A percentile compares a stretch with the other conserved stretches of the same genome.
Evolutionary conservation across 108 stramenopile species (phyloP).

Genomic region (Cyclotella kingstonii): DNA sequence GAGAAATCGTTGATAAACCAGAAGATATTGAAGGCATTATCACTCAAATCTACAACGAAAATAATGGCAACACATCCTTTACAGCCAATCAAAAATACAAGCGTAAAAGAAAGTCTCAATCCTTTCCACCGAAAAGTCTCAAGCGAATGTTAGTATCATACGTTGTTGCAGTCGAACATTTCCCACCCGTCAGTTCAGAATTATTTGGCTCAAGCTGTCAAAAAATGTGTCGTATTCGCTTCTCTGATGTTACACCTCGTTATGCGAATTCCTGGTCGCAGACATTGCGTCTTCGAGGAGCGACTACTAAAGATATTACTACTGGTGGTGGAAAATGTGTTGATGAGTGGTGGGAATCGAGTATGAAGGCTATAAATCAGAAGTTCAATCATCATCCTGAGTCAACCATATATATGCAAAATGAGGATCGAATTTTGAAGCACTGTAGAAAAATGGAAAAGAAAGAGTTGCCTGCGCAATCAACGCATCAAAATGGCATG

Average conservation of each 20-base stretch:
- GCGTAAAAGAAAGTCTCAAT: constrained; percentile 12
- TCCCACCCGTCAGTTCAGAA: not conserved
- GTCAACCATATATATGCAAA: too few relatives aligned
- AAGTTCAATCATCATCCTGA: too few relatives aligned
- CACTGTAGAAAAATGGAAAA: not conserved
- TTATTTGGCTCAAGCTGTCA: not conserved
- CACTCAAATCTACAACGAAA: constrained; percentile 16
- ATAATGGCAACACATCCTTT: not conserved
- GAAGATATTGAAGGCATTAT: constrained; percentile 42
- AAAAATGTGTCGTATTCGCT: constrained; percentile 10
- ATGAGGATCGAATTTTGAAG: too few relatives aligned
- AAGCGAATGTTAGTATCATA: constrained; percentile 51
- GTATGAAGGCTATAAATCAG: constrained; percentile 26
- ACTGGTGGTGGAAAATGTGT: constrained; percentile 36
- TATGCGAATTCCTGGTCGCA: constrained; percentile 71
- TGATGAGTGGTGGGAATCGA: constrained; percentile 38
- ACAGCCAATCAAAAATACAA: constrained; percentile 1
- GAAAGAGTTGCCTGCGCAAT: not conserved
- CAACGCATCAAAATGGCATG: not conserved
- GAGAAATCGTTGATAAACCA: constrained; percentile 48
- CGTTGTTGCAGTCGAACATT: constrained; percentile 70
- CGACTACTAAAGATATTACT: constrained; percentile 37
- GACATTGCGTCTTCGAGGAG: constrained; percentile 62
- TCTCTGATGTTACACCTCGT: constrained; percentile 85
- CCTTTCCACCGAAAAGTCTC: not conserved